Base-by-base conservation (phyloP, 2,329 filamentous ascomycete species). In the Talaromyces sp. region DNA sequence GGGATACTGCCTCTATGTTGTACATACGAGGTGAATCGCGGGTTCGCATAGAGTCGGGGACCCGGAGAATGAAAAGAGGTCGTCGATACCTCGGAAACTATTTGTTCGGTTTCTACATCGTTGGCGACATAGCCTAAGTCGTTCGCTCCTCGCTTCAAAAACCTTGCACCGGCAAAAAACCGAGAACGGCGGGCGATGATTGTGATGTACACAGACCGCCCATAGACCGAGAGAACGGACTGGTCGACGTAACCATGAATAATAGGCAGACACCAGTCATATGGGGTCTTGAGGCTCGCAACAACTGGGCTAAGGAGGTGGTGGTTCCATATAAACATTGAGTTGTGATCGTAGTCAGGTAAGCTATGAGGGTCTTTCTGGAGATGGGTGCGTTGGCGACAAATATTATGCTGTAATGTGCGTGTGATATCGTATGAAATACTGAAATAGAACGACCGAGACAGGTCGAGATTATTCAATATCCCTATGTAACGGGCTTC, bases 271-370 rank as follows among this genome's bases (percentile, higher is more conserved):
- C 93, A 99, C 95, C 95, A 99, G 70, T 98, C 92, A 71, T 91
- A 96, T 0, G 91, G 87, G 67, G 93, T 89, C 64, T 89, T 88
- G 24, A 99, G 78, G 6, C 83, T 83, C 19, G 80, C 77, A 13
- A 84, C 80, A 0, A 89, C 91, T 0, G 95, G 93, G 62, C 88
- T 82, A 19, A 99, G 82, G 4, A 99, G 82, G 73, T 97, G 90
- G 66, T 90, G 86, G 68, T 99, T 99, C 95, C 95, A 99, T 2
- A 98, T 89, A 71, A 99, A 99, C 95, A 99, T 99, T 43, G 89
- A 86, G 69, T 97, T 96, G 71, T 89, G 89, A 71, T 97, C 96
- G 69, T 88, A 88, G 66, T 92, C 86, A 32, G 84, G 82, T 7
- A 83, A 81, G 29, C 84, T 82, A 1, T 84, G 78, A 13, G 82